Conservation (phyloP, 257 asterid genomes). For the Cordia subcordata region DNA sequence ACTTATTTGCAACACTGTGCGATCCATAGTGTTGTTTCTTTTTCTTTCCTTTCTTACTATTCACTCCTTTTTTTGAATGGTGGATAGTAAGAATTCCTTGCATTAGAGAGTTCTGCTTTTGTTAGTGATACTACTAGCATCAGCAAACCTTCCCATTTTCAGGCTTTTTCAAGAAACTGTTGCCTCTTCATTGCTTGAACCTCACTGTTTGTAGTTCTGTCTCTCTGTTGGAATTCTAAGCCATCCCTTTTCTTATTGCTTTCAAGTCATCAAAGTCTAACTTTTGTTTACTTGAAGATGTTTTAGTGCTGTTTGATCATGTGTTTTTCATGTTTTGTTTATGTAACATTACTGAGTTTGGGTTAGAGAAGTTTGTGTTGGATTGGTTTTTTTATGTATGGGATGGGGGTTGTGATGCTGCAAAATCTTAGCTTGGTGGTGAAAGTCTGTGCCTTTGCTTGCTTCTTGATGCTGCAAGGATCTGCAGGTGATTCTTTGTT, state of each 20-base stretch:
- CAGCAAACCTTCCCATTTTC: slow-evolving; percentile 19
- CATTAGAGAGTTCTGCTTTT: no score
- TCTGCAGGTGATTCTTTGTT: slow-evolving; percentile 53
- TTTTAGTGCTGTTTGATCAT: not conserved
- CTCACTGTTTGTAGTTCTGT: slow-evolving; percentile 63
- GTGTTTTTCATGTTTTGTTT: slow-evolving; percentile 21
- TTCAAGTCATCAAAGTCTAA: slow-evolving; percentile 36
- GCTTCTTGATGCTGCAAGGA: slow-evolving; percentile 46
- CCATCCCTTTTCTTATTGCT: slow-evolving; percentile 44
- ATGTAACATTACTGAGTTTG: slow-evolving; percentile 14
- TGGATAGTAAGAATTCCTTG: no score
- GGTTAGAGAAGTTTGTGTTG: slow-evolving; percentile 9
- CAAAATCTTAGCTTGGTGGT: slow-evolving; percentile 41
- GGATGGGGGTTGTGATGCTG: slow-evolving; percentile 56
- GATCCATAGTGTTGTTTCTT: no score
- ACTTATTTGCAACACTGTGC: slow-evolving; percentile 1
- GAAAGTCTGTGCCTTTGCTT: slow-evolving; percentile 41
- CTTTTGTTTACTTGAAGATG: slow-evolving; percentile 1
- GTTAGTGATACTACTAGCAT: no score
- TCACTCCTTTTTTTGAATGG: no score
- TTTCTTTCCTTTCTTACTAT: no score
- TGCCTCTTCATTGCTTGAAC: slow-evolving; percentile 49
- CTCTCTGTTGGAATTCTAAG: slow-evolving; percentile 29
- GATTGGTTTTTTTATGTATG: slow-evolving; percentile 30
- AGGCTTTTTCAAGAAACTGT: slow-evolving; percentile 28